Evolutionary conservation across 495 filamentous ascomycete species (phyloP), one percentile per base, ranked within the genome.

Genomic region (Penicillium ucsense): DNA sequence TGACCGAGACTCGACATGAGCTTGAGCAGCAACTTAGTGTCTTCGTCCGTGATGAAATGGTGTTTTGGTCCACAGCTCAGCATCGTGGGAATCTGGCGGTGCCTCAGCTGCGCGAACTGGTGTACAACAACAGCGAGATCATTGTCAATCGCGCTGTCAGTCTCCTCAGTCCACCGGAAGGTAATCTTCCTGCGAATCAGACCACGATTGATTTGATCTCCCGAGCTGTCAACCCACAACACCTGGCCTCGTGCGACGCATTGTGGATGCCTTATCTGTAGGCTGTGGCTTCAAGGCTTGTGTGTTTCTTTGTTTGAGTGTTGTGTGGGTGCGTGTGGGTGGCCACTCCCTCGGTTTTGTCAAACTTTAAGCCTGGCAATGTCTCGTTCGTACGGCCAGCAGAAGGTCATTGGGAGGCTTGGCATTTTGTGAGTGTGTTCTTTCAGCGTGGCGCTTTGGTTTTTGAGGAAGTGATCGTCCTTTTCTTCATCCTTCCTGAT

Each of bases 181-280:
- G 83, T 35, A 82, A 84, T 51, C 69, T 97, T 55, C 94, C 94
- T 32, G 92, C 89, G 36, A 95, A 92, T 60, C 94, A 99, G 73
- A 97, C 88, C 29, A 86, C 94, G 32, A 88, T 97, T 53, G 94
- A 99, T 70, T 63, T 89, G 55, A 84, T 99, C 47, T 82, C 82
- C 9, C 80, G 78, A 67, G 86, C 89, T 8, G 86, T 89, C 20
- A 90, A 94, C 64, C 91, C 91, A 12, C 78, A 83, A 72, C 83
- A 88, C 62, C 63, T 99, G 63, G 81, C 84, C 27, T 73, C 81
- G 57, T 85, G 82, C 48, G 94, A 99, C 74, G 81, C 90, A 52
- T 75, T 97, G 54, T 99, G 92, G 89, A 97, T 97, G 94, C 84
- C 85, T 8, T 99, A 94, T 72, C 67, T 97, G 50, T 98, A 77